phyloP scores from a whole-genome alignment of 2,329 filamentous ascomycete species.

The Aaosphaeria arxii region DNA sequence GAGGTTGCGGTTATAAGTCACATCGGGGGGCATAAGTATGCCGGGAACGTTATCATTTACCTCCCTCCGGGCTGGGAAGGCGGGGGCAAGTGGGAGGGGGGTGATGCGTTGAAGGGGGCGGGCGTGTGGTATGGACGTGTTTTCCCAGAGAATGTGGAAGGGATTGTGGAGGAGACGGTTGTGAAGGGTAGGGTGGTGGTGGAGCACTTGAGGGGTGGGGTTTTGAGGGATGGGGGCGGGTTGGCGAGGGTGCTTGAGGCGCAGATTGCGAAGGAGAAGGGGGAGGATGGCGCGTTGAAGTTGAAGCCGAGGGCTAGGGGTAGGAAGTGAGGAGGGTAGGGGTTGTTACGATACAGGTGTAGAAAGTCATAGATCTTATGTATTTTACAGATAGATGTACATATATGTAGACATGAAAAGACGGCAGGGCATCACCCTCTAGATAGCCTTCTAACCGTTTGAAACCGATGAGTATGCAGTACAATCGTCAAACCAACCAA shows the following conservation, averaged over 20 bases:
- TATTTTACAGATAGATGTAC: not conserved
- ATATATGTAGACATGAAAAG: not conserved
- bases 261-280: slow-evolving; percentile 23
- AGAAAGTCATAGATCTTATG: not conserved
- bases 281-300: slow-evolving; percentile 17
- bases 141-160: slow-evolving; percentile 71
- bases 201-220: slow-evolving; percentile 70
- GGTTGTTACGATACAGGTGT: not conserved
- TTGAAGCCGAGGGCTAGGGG: slow-evolving; percentile 18
- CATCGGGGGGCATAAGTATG: slow-evolving; percentile 81
- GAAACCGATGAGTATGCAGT: too few species aligned
- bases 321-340: not conserved
- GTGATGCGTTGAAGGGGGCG: slow-evolving; percentile 59
- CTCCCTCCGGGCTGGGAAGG: slow-evolving; percentile 55
- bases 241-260: slow-evolving; percentile 28
- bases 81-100: not conserved
- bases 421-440: too few species aligned
- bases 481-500: too few species aligned
- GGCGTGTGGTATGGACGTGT: slow-evolving; percentile 83
- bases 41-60: slow-evolving; percentile 81
- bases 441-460: too few species aligned
- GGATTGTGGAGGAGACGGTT: slow-evolving; percentile 70
- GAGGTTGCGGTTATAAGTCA: slow-evolving; percentile 72
- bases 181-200: slow-evolving; percentile 63
- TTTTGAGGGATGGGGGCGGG: slow-evolving; percentile 34